Evolutionary conservation across 352 stramenopile genomes (phyloP).

Genomic region (Pythium utonaiense): DNA sequence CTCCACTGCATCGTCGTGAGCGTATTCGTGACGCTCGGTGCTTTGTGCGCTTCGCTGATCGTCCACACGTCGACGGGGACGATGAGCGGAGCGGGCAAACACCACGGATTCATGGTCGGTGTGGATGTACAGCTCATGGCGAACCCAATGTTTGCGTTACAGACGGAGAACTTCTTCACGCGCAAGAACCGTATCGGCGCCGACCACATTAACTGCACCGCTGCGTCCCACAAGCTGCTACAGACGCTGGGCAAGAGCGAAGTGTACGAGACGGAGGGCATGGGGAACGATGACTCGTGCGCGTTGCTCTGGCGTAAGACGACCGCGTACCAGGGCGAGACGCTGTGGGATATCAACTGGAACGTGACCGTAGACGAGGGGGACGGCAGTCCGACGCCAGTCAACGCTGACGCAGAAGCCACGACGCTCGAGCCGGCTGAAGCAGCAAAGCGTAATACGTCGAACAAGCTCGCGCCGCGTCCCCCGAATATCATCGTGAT

Average conservation of each 20-base stretch:
- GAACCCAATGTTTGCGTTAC: slow-evolving; percentile 60
- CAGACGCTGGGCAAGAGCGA: slow-evolving; percentile 44
- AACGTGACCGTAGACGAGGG: slow-evolving; percentile 23
- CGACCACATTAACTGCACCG: slow-evolving; percentile 63
- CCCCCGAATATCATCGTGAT: slow-evolving; percentile 15
- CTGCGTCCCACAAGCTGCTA: slow-evolving; percentile 42
- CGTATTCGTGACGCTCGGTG: slow-evolving; percentile 24
- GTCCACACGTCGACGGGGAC: slow-evolving; percentile 26
- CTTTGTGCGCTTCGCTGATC: slow-evolving; percentile 45
- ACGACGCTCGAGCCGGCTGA: neutral
- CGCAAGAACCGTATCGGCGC: slow-evolving; percentile 30
- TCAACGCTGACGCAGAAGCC: neutral
- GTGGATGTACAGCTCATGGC: slow-evolving; percentile 76
- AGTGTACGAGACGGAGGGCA: slow-evolving; percentile 33
- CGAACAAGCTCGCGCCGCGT: neutral
- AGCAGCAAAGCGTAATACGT: neutral
- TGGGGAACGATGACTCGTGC: slow-evolving; percentile 64
- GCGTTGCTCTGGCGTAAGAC: slow-evolving; percentile 66
- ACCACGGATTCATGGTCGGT: slow-evolving; percentile 17
- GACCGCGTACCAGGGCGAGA: slow-evolving; percentile 47
- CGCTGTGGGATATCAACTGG: slow-evolving; percentile 40
- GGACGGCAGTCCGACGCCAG: neutral
- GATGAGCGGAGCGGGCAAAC: slow-evolving; percentile 1
- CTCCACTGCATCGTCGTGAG: slow-evolving; percentile 28
- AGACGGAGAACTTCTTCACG: slow-evolving; percentile 55